A percentile compares a stretch with the other conserved stretches of the same genome.
phyloP scores from a whole-genome alignment of 1,284 basidiomycete species.

The Omphalotus olearius region DNA sequence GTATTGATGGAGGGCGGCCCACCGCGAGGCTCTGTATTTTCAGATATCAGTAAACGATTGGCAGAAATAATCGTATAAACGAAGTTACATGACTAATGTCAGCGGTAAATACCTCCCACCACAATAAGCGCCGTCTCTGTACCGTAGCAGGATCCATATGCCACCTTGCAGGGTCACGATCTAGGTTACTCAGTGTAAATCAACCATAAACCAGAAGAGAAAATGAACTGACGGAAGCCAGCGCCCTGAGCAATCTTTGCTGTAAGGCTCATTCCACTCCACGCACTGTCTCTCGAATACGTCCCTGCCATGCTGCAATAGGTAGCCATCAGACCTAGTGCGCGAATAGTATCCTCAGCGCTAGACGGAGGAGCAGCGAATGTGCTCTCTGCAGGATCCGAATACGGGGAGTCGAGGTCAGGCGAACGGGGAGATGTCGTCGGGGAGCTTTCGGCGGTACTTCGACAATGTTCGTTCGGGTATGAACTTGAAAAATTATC shows the following conservation, averaged over 20 bases:
- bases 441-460: neutral
- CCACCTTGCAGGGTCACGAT: constrained; percentile 51
- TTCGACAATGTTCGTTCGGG: neutral
- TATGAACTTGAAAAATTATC: too few relatives aligned
- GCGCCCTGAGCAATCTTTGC: constrained; percentile 43
- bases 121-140: constrained; percentile 41
- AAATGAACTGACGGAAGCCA: constrained; percentile 27
- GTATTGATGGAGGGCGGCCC: constrained; percentile 41
- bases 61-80: neutral
- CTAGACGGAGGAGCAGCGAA: constrained; percentile 7
- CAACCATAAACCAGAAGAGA: neutral
- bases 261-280: constrained; percentile 45
- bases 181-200: constrained; percentile 21
- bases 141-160: constrained; percentile 40
- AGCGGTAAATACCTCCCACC: constrained; percentile 47
- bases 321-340: constrained; percentile 49
- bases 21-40: constrained; percentile 38
- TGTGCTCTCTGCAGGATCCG: constrained; percentile 24
- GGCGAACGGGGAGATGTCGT: too few relatives aligned
- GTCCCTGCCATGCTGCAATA: constrained; percentile 44
- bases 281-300: constrained; percentile 45
- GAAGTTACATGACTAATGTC: constrained; percentile 41
- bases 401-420: neutral
- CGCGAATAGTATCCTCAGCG: constrained; percentile 40
- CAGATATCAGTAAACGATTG: neutral